These are phyloP conservation scores for Pichia rugopelliculosa DNA, from an alignment of 805 yeast species.

Conservation along the genomic window DNA sequence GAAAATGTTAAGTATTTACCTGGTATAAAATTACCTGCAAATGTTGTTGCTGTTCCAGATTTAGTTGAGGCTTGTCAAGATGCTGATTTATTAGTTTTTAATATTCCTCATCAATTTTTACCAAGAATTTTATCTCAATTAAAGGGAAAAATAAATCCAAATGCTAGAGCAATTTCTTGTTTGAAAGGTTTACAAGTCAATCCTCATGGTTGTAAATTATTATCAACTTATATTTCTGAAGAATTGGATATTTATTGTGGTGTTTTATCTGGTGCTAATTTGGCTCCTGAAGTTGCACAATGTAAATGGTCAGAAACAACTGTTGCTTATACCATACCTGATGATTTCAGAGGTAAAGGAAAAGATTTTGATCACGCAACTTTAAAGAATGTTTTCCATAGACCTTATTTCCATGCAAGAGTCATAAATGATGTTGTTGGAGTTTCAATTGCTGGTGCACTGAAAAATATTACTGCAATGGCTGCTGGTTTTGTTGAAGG, in stretches of 20 bases:
- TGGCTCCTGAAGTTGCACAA: constrained; percentile 94
- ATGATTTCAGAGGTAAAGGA: constrained; percentile 60
- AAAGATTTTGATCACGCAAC: constrained; percentile 64
- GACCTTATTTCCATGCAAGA: constrained; percentile 96
- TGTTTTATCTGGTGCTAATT: constrained; percentile 93
- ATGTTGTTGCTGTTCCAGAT: constrained; percentile 83
- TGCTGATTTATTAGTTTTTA: constrained; percentile 85
- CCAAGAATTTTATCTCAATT: constrained; percentile 68
- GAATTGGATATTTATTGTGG: constrained; percentile 87
- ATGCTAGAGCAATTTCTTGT: constrained; percentile 86
- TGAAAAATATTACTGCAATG: constrained; percentile 91
- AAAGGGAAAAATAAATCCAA: constrained; percentile 63
- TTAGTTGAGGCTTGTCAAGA: constrained; percentile 65
- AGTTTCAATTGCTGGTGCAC: constrained; percentile 93
- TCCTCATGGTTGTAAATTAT: constrained; percentile 74
- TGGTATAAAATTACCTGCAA: constrained; percentile 77
- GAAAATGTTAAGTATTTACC: constrained; percentile 95
- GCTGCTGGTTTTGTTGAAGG: constrained; percentile 98
- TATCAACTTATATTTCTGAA: constrained; percentile 73
- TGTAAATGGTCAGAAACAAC: constrained; percentile 98
- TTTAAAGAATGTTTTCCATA: constrained; percentile 82
- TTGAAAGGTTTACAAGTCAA: constrained; percentile 91
- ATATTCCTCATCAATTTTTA: constrained; percentile 95
- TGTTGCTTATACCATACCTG: constrained; percentile 77
- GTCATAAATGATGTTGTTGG: constrained; percentile 93